Base-by-base conservation (phyloP, 2,329 filamentous ascomycete genomes). In the Clarireedia paspali region DNA sequence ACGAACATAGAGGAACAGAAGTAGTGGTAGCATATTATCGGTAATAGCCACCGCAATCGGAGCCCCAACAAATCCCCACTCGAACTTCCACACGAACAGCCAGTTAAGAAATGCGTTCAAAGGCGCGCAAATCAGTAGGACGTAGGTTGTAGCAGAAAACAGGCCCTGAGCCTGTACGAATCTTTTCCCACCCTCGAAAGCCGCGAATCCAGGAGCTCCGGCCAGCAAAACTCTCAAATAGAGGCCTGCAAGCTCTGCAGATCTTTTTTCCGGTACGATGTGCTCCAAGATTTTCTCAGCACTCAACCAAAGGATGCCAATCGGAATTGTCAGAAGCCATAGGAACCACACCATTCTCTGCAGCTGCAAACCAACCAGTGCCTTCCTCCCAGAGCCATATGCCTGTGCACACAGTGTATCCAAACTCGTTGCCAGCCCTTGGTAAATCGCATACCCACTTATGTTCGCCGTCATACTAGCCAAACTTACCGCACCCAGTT, bases 361-460 rank as follows among this genome's bases (percentile, higher is more conserved):
- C 60, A 89, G 79, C 65, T 94, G 89, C 54, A 94, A 70, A 1
- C 89, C 92, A 57, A 97, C 92, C 5, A 97, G 81, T 63, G 91
- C 88, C 68, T 88, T 95, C 69, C 87, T 88, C 0, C 92, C 92
- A 0, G 89, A 95, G 2, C 94, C 92, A 68, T 95, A 97, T 0
- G 94, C 92, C 71, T 97, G 92, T 0, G 92, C 83, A 70, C 92
- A 96, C 2, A 97, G 82, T 0, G 92, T 97, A 71, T 97, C 92
- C 39, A 97, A 77, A 61, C 87, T 89, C 4, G 92, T 97, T 1
- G 91, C 87, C 14, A 97, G 78, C n/a, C 91, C 88, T 67, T 91
- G 87, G 67, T 89, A 87, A 15, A 89, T 83, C 0, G 86, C 87
- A 65, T 88, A 85, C 57, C 87, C 89, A 14, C 82, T 88, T 63